phyloP scores from a whole-genome alignment of 768 basidiomycete genomes.

The Podaxis sp. region DNA sequence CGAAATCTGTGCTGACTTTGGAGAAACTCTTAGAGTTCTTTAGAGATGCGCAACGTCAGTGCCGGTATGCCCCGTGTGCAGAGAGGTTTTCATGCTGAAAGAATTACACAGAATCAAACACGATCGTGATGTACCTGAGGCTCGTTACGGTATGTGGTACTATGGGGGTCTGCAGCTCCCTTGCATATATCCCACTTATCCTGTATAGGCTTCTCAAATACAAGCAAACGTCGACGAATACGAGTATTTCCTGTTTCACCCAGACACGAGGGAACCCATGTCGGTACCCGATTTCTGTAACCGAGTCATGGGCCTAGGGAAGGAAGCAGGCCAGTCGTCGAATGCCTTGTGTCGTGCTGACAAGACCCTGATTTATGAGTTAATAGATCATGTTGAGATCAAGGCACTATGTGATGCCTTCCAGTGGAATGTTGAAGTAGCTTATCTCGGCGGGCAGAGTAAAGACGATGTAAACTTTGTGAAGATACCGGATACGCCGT shows the following conservation, averaged over 20 bases:
- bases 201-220: constrained; percentile 65
- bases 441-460: constrained; percentile 74
- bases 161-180: neutral
- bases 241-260: constrained; percentile 73
- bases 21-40: constrained; percentile 14
- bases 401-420: constrained; percentile 72
- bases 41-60: constrained; percentile 10
- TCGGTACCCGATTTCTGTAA: constrained; percentile 69
- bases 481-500: constrained; percentile 53
- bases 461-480: constrained; percentile 65
- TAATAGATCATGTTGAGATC: constrained; percentile 77
- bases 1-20: neutral
- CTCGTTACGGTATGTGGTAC: constrained; percentile 57
- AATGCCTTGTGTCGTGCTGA: neutral
- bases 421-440: constrained; percentile 65
- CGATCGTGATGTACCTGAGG: constrained; percentile 58
- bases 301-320: constrained; percentile 74
- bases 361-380: neutral
- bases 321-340: constrained; percentile 63
- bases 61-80: neutral
- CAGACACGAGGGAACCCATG: constrained; percentile 62
- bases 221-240: constrained; percentile 61
- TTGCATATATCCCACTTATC: neutral
- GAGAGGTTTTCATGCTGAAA: neutral
- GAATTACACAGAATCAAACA: constrained; percentile 8